Evolutionary conservation across 176 grass and related monocot species (phyloP).

Genomic region (Canna indica): DNA sequence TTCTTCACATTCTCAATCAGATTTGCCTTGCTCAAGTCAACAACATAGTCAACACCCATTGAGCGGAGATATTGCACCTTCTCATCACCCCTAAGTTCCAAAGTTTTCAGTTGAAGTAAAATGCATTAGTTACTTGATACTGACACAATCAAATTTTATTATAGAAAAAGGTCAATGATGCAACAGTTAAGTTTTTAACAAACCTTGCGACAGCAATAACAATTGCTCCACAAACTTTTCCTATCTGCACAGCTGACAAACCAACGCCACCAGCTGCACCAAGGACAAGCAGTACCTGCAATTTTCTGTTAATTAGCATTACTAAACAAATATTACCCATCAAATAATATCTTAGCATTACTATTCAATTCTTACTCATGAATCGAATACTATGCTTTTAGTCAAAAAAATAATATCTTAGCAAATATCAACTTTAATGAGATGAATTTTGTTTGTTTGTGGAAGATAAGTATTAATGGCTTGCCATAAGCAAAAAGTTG

Average conservation of each 20-base stretch:
- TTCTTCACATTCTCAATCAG: slow-evolving; percentile 65
- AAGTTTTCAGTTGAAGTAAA: slow-evolving; percentile 1
- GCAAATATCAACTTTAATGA: too few relatives aligned
- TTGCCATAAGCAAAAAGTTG: neutral
- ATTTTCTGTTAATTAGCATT: slow-evolving; percentile 13
- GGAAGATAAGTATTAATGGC: neutral
- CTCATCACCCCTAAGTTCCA: slow-evolving; percentile 47
- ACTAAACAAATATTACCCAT: neutral
- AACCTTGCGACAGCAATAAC: slow-evolving; percentile 90
- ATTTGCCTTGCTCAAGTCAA: slow-evolving; percentile 71
- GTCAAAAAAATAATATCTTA: too few relatives aligned
- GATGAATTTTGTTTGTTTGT: neutral
- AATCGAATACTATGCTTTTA: too few relatives aligned
- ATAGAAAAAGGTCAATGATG: neutral
- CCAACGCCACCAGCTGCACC: slow-evolving; percentile 95
- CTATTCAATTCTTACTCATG: too few relatives aligned
- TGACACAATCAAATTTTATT: neutral
- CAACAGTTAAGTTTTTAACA: neutral
- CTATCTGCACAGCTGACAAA: slow-evolving; percentile 84
- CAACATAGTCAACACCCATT: slow-evolving; percentile 73
- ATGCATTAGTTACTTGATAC: neutral
- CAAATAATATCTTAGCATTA: too few relatives aligned
- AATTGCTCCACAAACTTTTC: slow-evolving; percentile 88
- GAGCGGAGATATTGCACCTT: slow-evolving; percentile 76
- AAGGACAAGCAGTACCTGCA: slow-evolving; percentile 91